These are phyloP conservation scores for Saccharum officinarum DNA, from an alignment of 176 grass and related monocot genomes.

Conservation along the genomic window DNA sequence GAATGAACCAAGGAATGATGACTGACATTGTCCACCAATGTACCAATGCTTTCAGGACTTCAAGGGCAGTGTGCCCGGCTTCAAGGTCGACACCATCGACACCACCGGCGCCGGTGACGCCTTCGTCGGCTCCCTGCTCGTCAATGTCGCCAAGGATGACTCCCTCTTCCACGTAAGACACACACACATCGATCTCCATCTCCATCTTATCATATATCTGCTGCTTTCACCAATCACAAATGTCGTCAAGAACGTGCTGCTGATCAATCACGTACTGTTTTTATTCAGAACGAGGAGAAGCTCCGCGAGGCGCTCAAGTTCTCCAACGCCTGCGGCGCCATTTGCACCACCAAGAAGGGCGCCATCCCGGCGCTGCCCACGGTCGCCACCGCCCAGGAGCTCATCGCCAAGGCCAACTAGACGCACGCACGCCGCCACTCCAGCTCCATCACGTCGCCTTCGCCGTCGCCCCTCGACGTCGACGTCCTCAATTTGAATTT, in stretches of 20 bases:
- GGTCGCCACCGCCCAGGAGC: conserved; percentile 31
- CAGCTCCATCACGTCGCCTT: neutral
- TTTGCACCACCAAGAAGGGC: conserved; percentile 88
- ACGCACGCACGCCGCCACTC: conserved; percentile 20
- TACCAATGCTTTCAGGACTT: conserved; percentile 47
- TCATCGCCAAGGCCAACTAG: conserved; percentile 57
- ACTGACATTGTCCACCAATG: too few species aligned
- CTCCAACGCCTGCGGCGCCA: conserved; percentile 80
- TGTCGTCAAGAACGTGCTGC: too few species aligned
- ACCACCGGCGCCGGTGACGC: conserved; percentile 92
- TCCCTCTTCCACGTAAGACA: too few species aligned
- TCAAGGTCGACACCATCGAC: conserved; percentile 66
- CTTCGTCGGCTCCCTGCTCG: conserved; percentile 78
- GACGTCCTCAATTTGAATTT: neutral
- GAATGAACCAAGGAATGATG: too few species aligned
- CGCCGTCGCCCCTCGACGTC: neutral
- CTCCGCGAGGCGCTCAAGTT: conserved; percentile 73
- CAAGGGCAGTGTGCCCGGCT: conserved; percentile 70
- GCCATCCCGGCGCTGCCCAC: conserved; percentile 90
- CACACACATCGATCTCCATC: neutral
- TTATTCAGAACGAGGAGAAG: conserved; percentile 71
- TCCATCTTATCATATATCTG: too few species aligned
- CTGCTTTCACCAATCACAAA: too few species aligned
- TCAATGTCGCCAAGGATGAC: conserved; percentile 71
- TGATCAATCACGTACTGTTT: too few species aligned